Evolutionary conservation across 495 filamentous ascomycete species (phyloP).

Genomic region (Geoglossum glabrum): DNA sequence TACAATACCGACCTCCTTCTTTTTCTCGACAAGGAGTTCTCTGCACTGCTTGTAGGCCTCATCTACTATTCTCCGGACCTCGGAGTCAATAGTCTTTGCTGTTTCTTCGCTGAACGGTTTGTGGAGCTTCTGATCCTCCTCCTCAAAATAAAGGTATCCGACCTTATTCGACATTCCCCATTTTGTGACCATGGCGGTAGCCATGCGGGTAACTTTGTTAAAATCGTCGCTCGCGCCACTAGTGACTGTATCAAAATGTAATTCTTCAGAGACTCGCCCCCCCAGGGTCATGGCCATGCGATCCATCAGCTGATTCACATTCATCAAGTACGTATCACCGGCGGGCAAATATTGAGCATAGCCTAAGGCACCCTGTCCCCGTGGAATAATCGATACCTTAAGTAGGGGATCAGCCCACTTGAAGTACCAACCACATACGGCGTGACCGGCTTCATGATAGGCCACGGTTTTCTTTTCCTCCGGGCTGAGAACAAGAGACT

Average conservation of each 20-base stretch:
- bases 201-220: constrained; percentile 94
- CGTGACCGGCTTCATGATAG: constrained; percentile 96
- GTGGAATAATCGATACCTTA: constrained; percentile 96
- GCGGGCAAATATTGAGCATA: constrained; percentile 93
- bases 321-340: constrained; percentile 85
- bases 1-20: constrained; percentile 68
- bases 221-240: constrained; percentile 91
- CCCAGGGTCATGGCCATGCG: constrained; percentile 99
- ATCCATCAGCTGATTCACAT: constrained; percentile 88
- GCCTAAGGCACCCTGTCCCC: constrained; percentile 77
- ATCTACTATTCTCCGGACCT: constrained; percentile 76
- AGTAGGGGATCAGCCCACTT: constrained; percentile 88
- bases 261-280: constrained; percentile 80
- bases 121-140: constrained; percentile 53
- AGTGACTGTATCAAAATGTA: constrained; percentile 92
- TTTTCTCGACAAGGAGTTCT: constrained; percentile 63
- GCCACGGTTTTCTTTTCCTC: constrained; percentile 88
- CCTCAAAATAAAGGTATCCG: constrained; percentile 75
- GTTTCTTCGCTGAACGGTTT: constrained; percentile 95
- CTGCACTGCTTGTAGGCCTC: constrained; percentile 82
- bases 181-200: constrained; percentile 89
- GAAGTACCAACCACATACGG: constrained; percentile 97
- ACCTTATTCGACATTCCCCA: constrained; percentile 94
- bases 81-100: constrained; percentile 70
- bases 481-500: constrained; percentile 76